Evolutionary conservation across 805 yeast species (phyloP).

Genomic region (Kodamaea kaohsiungensis): DNA sequence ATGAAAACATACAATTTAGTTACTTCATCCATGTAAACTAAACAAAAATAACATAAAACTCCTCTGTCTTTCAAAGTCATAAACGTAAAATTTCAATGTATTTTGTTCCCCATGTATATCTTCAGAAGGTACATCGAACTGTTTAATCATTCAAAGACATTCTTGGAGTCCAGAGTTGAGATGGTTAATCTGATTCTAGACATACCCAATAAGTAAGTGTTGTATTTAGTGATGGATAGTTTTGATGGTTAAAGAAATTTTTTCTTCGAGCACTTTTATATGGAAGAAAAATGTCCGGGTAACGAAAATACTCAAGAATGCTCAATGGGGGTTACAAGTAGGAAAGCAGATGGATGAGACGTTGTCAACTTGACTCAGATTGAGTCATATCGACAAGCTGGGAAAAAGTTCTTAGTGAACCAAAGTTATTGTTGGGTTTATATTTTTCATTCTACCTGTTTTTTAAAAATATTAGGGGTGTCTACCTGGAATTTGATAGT

Average conservation of each 20-base stretch:
- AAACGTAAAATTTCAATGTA: slow-evolving; percentile 75
- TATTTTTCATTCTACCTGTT: too few relatives aligned
- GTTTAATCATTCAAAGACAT: slow-evolving; percentile 24
- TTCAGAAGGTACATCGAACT: slow-evolving; percentile 46
- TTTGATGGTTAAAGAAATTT: not conserved
- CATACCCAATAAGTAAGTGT: slow-evolving; percentile 7
- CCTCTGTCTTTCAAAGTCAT: slow-evolving; percentile 40
- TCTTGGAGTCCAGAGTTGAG: not conserved
- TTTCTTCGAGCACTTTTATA: not conserved
- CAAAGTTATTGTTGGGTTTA: not conserved
- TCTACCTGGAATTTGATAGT: not conserved
- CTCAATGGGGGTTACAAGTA: too few relatives aligned
- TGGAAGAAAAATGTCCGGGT: slow-evolving; percentile 3
- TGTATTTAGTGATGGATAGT: not conserved
- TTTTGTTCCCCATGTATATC: slow-evolving; percentile 75
- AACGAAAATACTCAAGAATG: not conserved
- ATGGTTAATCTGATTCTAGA: slow-evolving; percentile 2
- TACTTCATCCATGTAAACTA: not conserved
- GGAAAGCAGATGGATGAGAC: too few relatives aligned
- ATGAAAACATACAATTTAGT: slow-evolving; percentile 10
- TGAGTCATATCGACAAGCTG: too few relatives aligned
- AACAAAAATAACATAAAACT: not conserved
- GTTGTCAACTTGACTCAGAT: too few relatives aligned
- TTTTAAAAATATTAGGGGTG: not conserved
- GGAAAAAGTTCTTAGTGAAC: too few relatives aligned